Base-by-base conservation (phyloP, 495 filamentous ascomycete species). In the Symbiotaphrina buchneri region DNA sequence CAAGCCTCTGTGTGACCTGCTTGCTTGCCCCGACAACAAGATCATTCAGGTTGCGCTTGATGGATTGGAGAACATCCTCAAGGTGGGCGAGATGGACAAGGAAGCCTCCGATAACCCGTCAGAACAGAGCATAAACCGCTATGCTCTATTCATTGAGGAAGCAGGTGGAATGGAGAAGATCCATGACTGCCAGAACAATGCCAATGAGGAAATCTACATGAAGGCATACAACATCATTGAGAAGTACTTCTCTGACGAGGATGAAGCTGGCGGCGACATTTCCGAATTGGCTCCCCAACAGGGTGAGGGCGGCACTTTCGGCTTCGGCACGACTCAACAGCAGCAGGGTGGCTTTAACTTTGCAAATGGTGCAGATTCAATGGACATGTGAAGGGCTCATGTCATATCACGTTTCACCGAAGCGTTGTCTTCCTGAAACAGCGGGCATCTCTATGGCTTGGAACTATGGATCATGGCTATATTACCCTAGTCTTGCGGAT, bases 151-250 rank as follows among this genome's bases (percentile, higher is more conserved):
- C 59, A 99, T 99, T 42, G 90, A 99, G 58, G 90, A 99, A 49
- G 87, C 83, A 35, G 81, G 80, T 40, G 90, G 90, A 40, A 99
- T 99, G 90, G 84, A 94, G 61, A 95, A 94, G 72, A 94, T 99
- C 45, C 90, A 99, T 53, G 84, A 94, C 42, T 93, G 87, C 68
- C 90, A 99, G 62, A 93, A 85, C 56, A 99, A 99, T 43, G 85
- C 90, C 56, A 99, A 99, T 57, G 90, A 95, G 56, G 90, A 99
- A 58, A 99, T 99, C 43, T 99, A 99, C 65, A 94, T 99, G 87
- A 99, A 99, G 70, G 91, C 90, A 0, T 99, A 93, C 63, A 94
- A 87, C 62, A 95, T 99, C 56, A 99, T 99, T 45, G 90, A 95
- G 67, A 94, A 93, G 61, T 95, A 99, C 64, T 99, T 99, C 66